These are phyloP conservation scores for Ministeria vibrans DNA, from an alignment of 78 protist species.

Conservation along the genomic window DNA sequence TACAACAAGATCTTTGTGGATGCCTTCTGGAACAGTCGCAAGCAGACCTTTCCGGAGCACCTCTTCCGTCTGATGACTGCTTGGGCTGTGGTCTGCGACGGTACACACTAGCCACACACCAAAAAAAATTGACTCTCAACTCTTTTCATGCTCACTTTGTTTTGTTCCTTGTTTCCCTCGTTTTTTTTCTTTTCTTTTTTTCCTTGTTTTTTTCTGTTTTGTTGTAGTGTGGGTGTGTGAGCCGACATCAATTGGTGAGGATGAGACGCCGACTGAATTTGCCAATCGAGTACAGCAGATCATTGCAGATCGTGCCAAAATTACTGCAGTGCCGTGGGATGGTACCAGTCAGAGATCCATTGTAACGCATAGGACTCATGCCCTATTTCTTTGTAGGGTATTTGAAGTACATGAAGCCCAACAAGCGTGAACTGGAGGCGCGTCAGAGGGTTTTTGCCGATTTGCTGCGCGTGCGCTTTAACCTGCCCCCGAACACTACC, in stretches of 20 bases:
- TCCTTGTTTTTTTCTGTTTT: neutral
- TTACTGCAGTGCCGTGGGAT: neutral
- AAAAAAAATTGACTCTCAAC: too few relatives aligned
- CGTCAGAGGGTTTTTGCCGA: neutral
- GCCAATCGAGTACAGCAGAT: neutral
- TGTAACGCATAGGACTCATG: too few relatives aligned
- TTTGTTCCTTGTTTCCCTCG: neutral
- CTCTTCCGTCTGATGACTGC: constrained; percentile 63
- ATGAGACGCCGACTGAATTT: neutral
- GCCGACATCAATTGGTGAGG: neutral
- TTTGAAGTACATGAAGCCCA: neutral
- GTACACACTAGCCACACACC: too few relatives aligned
- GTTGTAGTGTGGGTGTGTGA: neutral
- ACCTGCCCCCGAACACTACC: neutral
- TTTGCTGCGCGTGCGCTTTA: neutral
- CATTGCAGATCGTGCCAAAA: neutral
- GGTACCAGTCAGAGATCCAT: too few relatives aligned
- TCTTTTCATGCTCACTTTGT: neutral
- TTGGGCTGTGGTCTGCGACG: constrained; percentile 71
- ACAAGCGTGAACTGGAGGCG: neutral
- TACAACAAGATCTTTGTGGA: constrained; percentile 80
- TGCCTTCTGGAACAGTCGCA: constrained; percentile 78
- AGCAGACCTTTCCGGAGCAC: constrained; percentile 72
- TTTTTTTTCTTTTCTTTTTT: neutral
- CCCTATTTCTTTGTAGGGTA: too few relatives aligned